Base-by-base conservation (phyloP, 192 early-diverging fungal genomes). In the Coemansia sp. region DNA sequence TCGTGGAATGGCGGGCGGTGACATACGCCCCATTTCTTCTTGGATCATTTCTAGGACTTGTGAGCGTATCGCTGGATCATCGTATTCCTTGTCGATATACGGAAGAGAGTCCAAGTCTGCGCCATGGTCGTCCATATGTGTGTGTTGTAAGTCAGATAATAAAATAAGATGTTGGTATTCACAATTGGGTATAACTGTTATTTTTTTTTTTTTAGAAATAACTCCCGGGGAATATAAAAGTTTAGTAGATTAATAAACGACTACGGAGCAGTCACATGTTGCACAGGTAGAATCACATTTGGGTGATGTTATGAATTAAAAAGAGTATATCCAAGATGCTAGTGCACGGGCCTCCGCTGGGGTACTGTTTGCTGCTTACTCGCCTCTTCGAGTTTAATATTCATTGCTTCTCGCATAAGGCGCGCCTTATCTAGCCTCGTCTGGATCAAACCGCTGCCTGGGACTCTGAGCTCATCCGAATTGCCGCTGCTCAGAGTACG, bases 21-120 rank as follows among this genome's bases (percentile, higher is more conserved):
- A 53, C 62, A 82, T 65, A 19, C 66, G 62, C 0, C 46, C 61
- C 80, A 82, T 82, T 50, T 84, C 81, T 4, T 73, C 64, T 45
- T 84, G 70, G 25, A 84, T 70, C 46, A 78, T 58, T 19, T 37
- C 50, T 8, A 73, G 46, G 0, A 84, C 76, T 21, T 38, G 66
- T 23, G 71, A 66, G 32, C 76, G 72, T 31, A 51, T 37, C 3
- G 29, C 34, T 12, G 76, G 72, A 14, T 83, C 76, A 29, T 77
- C 75, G 39, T 83, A 83, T 11, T 83, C 80, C 63, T 75, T 78
- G 69, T 83, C 80, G 14, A 83, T 78, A 38, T 83, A 83, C 31
- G 80, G 80, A 15, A 83, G 73, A 44, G 80, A 77, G 41, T 73
- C 71, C n/a, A 73, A 19, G 37, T 34, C 36, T 39, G 38, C 36